These are phyloP conservation scores for Suhomyces prunicola DNA, from an alignment of 805 yeast species.

Conservation along the genomic window DNA sequence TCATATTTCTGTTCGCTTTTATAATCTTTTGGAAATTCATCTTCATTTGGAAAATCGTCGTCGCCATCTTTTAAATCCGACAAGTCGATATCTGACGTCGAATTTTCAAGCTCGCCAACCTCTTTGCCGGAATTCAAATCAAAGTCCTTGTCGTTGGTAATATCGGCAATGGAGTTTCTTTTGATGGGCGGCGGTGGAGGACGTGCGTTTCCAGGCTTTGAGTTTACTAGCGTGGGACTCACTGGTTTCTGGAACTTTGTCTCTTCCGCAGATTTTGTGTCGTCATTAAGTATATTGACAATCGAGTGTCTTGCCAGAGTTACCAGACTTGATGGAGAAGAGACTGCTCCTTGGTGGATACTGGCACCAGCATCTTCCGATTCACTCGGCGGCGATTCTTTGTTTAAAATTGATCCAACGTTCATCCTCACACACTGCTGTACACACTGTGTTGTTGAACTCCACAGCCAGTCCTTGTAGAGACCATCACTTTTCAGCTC, in stretches of 20 bases:
- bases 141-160: conserved; percentile 47
- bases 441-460: not conserved
- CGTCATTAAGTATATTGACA: conserved; percentile 27
- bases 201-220: not conserved
- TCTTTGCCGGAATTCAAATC: conserved; percentile 35
- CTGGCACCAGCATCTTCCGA: conserved; percentile 4
- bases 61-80: conserved; percentile 2
- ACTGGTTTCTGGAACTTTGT: not conserved
- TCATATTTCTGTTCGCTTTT: not conserved
- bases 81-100: not conserved
- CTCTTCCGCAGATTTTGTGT: not conserved
- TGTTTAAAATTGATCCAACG: conserved; percentile 38
- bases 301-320: conserved; percentile 26
- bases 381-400: conserved; percentile 31
- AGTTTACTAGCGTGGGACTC: not conserved
- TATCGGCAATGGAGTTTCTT: conserved; percentile 21
- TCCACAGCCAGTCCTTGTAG: not conserved
- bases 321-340: conserved; percentile 3
- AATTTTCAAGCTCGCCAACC: not conserved
- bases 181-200: conserved; percentile 5
- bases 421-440: conserved; percentile 19
- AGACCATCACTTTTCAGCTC: not conserved
- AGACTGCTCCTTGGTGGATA: not conserved
- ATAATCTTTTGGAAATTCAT: not conserved
- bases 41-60: not conserved